Percentiles rank a stretch among this genome's conserved stretches.
Evolutionary conservation across 768 basidiomycete genomes (phyloP).

Genomic region (Lyophyllum semitale): DNA sequence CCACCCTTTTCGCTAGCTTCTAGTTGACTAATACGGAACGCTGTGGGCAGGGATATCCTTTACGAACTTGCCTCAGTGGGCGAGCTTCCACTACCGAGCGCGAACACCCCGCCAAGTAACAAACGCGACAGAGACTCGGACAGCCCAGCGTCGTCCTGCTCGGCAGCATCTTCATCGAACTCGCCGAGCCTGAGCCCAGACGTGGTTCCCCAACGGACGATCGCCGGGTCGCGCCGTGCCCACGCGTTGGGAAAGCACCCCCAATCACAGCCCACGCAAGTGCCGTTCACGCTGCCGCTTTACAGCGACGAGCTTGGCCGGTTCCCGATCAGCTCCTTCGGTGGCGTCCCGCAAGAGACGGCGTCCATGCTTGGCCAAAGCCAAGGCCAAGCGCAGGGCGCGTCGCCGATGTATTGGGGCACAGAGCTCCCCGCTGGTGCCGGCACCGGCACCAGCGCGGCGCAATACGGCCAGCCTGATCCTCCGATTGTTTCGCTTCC

Average conservation of each 20-base stretch:
- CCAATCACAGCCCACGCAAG: not conserved
- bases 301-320: constrained; percentile 63
- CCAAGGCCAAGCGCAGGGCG: not conserved
- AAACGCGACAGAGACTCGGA: constrained; percentile 70
- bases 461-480: not conserved
- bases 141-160: constrained; percentile 33
- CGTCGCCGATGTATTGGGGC: constrained; percentile 7
- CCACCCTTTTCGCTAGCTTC: constrained; percentile 19
- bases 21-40: constrained; percentile 9
- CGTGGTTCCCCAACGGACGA: constrained; percentile 26
- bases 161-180: constrained; percentile 4
- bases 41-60: constrained; percentile 63
- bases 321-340: constrained; percentile 41
- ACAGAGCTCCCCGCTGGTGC: not conserved
- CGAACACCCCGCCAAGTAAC: constrained; percentile 47
- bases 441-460: not conserved
- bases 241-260: not conserved
- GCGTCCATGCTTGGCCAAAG: not conserved
- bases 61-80: constrained; percentile 74
- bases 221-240: constrained; percentile 40
- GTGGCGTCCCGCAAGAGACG: not conserved
- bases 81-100: constrained; percentile 65
- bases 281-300: constrained; percentile 44
- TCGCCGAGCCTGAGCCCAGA: constrained; percentile 7
- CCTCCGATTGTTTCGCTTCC: constrained; percentile 10